phyloP scores from a whole-genome alignment of 139 green algal species.

The Asterochloris sp. region DNA sequence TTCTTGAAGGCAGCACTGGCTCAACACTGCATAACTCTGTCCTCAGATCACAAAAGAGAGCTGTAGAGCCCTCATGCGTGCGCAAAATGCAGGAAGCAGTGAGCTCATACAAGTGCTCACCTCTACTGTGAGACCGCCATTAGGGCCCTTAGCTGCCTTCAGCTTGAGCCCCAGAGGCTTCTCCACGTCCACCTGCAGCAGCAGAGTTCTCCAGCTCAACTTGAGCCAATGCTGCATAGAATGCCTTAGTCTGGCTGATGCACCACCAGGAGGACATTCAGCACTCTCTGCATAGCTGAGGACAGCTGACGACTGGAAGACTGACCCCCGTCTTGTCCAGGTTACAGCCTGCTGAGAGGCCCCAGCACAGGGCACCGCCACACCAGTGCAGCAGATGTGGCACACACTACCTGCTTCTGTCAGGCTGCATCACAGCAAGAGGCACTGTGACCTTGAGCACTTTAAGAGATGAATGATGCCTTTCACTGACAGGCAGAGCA shows the following conservation, averaged over 20 bases:
- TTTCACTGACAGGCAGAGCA: too few relatives aligned
- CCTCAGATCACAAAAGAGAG: neutral
- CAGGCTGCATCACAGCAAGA: too few relatives aligned
- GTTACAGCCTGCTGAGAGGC: too few relatives aligned
- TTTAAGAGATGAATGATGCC: too few relatives aligned
- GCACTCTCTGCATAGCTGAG: neutral
- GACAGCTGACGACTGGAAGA: neutral
- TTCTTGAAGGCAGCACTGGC: too few relatives aligned
- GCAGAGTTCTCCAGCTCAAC: neutral
- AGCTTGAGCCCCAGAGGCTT: conserved; percentile 87
- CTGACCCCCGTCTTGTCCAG: neutral
- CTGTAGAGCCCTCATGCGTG: neutral
- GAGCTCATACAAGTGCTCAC: conserved; percentile 1
- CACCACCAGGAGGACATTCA: too few relatives aligned
- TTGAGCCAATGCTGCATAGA: too few relatives aligned
- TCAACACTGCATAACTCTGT: neutral
- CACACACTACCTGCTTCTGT: too few relatives aligned
- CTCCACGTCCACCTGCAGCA: conserved; percentile 77
- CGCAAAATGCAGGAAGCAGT: neutral
- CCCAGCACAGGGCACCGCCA: too few relatives aligned
- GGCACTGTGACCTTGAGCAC: too few relatives aligned
- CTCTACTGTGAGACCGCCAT: conserved; percentile 78
- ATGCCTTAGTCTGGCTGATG: too few relatives aligned
- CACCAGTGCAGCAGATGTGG: too few relatives aligned
- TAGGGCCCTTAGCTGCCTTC: conserved; percentile 48